These are phyloP conservation scores for Rhizoctonia solani DNA, from an alignment of 1,284 basidiomycete genomes.

Conservation along the genomic window DNA sequence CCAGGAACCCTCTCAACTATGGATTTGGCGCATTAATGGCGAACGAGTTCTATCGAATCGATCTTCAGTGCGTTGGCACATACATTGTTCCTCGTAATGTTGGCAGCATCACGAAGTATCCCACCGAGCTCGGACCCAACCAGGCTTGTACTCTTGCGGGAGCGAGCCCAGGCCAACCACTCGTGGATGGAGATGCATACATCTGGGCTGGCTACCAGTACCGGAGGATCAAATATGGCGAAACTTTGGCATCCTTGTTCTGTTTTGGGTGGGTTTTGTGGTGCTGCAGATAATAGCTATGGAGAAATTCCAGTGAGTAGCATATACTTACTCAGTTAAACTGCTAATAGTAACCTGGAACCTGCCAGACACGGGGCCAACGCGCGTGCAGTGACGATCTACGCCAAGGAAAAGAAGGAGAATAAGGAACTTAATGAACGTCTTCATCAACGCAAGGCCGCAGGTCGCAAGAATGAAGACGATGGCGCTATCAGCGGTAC, in stretches of 20 bases:
- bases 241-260: slow-evolving; percentile 48
- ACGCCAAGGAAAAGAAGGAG: slow-evolving; percentile 68
- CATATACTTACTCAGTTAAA: slow-evolving; percentile 50
- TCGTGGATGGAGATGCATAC: slow-evolving; percentile 28
- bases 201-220: slow-evolving; percentile 40
- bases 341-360: slow-evolving; percentile 61
- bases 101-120: slow-evolving; percentile 64
- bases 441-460: slow-evolving; percentile 58
- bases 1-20: slow-evolving; percentile 78
- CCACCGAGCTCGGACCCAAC: slow-evolving; percentile 48
- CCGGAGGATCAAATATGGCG: slow-evolving; percentile 45
- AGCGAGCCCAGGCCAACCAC: slow-evolving; percentile 34
- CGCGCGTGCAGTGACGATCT: slow-evolving; percentile 60
- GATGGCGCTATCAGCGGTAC: not conserved
- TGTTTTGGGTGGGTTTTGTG: slow-evolving; percentile 55
- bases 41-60: slow-evolving; percentile 80
- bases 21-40: slow-evolving; percentile 81
- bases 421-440: slow-evolving; percentile 64
- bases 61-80: slow-evolving; percentile 41
- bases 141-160: slow-evolving; percentile 42
- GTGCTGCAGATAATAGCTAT: slow-evolving; percentile 57
- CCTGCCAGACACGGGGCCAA: slow-evolving; percentile 55
- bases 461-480: slow-evolving; percentile 2
- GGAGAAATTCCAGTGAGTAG: slow-evolving; percentile 43
- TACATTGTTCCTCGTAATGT: slow-evolving; percentile 75